Evolutionary conservation across 2,329 filamentous ascomycete genomes (phyloP).

Genomic region (Fusarium decemcellulare): DNA sequence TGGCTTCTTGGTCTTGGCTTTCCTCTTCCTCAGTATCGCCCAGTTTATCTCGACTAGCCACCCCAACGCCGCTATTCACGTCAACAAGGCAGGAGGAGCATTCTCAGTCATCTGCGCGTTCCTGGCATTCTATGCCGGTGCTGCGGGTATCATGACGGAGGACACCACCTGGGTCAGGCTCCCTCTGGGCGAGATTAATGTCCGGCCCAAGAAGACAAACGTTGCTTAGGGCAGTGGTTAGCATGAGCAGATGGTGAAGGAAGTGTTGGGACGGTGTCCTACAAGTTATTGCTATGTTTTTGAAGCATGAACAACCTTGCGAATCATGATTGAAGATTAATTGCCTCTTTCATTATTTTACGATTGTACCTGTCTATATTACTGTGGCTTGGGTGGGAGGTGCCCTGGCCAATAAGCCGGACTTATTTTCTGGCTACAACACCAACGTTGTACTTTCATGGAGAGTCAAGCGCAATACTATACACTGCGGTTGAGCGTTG

Average conservation of each 20-base stretch:
- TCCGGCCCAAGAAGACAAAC: conserved; percentile 40
- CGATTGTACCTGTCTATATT: too few species aligned
- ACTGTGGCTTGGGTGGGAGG: too few species aligned
- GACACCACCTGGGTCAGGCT: conserved; percentile 59
- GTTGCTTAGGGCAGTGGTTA: conserved; percentile 28
- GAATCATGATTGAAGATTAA: too few species aligned
- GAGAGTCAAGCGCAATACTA: too few species aligned
- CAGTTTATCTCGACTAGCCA: conserved; percentile 63
- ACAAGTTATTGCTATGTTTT: too few species aligned
- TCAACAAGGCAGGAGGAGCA: conserved; percentile 60
- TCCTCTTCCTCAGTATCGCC: conserved; percentile 71
- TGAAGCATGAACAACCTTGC: too few species aligned
- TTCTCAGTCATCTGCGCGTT: conserved; percentile 55
- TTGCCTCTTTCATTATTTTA: too few species aligned
- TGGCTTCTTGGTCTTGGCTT: conserved; percentile 70
- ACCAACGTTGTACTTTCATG: too few species aligned
- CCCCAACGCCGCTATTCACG: conserved; percentile 53
- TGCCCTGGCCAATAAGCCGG: too few species aligned
- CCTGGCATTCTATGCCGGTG: conserved; percentile 57
- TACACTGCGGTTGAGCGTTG: too few species aligned
- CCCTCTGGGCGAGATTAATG: conserved; percentile 55
- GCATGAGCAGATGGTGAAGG: background rate
- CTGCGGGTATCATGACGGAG: conserved; percentile 57
- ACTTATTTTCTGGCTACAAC: too few species aligned
- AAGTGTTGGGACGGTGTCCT: background rate